Conservation (phyloP, 2,329 filamentous ascomycete genomes). For the Diaporthe aspalathi region DNA sequence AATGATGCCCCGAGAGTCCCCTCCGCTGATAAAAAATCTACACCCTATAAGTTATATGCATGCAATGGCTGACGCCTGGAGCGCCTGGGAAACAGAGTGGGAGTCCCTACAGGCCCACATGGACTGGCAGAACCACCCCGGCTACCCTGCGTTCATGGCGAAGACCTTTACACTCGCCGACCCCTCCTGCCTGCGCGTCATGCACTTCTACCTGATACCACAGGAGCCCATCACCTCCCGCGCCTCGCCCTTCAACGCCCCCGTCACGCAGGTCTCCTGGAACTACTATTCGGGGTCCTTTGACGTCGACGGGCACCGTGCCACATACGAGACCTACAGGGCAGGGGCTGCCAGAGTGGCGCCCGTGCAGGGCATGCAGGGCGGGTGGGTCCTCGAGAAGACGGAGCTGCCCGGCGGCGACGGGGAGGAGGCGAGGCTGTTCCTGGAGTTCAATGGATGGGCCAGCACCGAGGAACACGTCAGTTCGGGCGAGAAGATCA, state of each 20-base stretch:
- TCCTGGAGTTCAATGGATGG: neutral
- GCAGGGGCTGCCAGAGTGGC: neutral
- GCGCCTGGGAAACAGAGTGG: neutral
- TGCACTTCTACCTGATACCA: neutral
- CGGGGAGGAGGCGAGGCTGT: neutral
- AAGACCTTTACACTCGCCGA: neutral
- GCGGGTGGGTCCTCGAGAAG: neutral
- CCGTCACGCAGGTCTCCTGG: neutral
- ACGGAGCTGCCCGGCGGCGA: neutral
- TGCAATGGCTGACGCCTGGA: neutral
- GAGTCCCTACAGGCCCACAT: neutral
- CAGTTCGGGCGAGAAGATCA: neutral
- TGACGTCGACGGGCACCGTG: neutral
- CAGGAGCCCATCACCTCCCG: neutral
- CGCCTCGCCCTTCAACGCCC: conserved; percentile 3
- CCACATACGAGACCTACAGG: neutral
- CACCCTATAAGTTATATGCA: too few relatives aligned
- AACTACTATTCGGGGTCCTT: neutral
- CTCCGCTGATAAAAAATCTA: too few relatives aligned
- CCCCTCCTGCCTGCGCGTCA: neutral
- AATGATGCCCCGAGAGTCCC: neutral
- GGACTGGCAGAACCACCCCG: conserved; percentile 2
- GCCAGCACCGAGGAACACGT: neutral
- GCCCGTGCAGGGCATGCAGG: neutral
- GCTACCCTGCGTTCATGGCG: neutral